Evolutionary conservation across 495 filamentous ascomycete species (phyloP).

Genomic region (Talaromyces stipitatus): DNA sequence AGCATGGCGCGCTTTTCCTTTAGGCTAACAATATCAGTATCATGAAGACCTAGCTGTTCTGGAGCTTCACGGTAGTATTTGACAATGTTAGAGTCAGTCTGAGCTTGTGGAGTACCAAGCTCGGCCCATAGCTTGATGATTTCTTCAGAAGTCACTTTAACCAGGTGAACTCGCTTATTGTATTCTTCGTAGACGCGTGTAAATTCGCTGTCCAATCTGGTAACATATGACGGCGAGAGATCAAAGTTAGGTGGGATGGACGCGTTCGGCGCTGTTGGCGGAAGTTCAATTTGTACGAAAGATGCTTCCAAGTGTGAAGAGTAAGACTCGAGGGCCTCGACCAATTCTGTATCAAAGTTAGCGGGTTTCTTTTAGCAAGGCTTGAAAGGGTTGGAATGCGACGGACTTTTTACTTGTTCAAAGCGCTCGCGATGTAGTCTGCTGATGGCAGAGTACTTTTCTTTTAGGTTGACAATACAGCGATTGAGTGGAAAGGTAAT

Average conservation of each 20-base stretch:
- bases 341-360: constrained; percentile 61
- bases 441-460: constrained; percentile 73
- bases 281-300: constrained; percentile 73
- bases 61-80: constrained; percentile 82
- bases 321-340: constrained; percentile 87
- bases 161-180: constrained; percentile 63
- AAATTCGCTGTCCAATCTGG: constrained; percentile 82
- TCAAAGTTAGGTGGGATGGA: constrained; percentile 77
- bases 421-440: constrained; percentile 82
- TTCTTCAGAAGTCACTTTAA: constrained; percentile 69
- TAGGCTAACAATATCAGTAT: constrained; percentile 70
- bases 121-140: constrained; percentile 95
- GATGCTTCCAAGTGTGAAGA: constrained; percentile 85
- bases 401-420: constrained; percentile 81
- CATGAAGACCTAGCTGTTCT: constrained; percentile 86
- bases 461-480: constrained; percentile 71
- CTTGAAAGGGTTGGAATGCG: background rate
- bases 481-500: constrained; percentile 73
- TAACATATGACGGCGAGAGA: constrained; percentile 80
- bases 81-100: constrained; percentile 82
- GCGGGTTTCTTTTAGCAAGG: constrained; percentile 14
- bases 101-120: constrained; percentile 82
- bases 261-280: constrained; percentile 67
- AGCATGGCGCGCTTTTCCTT: constrained; percentile 71
- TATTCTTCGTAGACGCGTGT: constrained; percentile 94